Evolutionary conservation across 345 rosid genomes (phyloP).

Genomic region (Salix arbutifolia): DNA sequence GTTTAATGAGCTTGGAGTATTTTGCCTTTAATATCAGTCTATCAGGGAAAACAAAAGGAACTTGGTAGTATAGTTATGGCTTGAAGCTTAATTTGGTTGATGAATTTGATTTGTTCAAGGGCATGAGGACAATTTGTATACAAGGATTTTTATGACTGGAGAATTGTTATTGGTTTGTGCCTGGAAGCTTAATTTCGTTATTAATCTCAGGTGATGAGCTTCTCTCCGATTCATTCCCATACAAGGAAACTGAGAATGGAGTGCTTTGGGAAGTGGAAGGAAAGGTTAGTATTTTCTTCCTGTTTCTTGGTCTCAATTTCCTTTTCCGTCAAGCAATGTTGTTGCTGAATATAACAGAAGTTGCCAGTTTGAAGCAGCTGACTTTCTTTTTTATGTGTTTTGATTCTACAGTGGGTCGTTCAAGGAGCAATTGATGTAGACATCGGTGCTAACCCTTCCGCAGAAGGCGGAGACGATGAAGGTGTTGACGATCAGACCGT

Average conservation of each 20-base stretch:
- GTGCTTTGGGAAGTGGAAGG: slow-evolving; percentile 87
- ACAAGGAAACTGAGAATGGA: slow-evolving; percentile 72
- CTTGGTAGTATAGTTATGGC: no score
- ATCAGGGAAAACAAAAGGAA: no score
- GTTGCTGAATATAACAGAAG: no score
- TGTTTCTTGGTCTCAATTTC: neutral
- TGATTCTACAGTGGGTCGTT: slow-evolving; percentile 20
- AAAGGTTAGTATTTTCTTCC: slow-evolving; percentile 43
- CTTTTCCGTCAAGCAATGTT: no score
- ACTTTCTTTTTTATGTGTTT: neutral
- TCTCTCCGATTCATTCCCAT: slow-evolving; percentile 82
- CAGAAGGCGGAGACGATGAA: slow-evolving; percentile 21
- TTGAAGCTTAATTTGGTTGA: no score
- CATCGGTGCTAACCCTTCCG: slow-evolving; percentile 26
- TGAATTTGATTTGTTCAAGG: no score
- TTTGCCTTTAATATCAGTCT: neutral
- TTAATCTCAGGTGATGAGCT: slow-evolving; percentile 62
- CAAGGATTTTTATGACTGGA: no score
- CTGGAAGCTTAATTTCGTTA: neutral
- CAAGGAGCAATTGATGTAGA: slow-evolving; percentile 20
- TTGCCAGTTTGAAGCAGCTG: no score
- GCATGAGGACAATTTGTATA: no score
- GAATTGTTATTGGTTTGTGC: neutral
- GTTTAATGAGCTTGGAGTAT: neutral
- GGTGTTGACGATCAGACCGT: slow-evolving; percentile 27